A percentile compares a stretch with the other conserved stretches of the same genome.
phyloP scores from a whole-genome alignment of 768 basidiomycete genomes.

The Panellus pusillus region DNA sequence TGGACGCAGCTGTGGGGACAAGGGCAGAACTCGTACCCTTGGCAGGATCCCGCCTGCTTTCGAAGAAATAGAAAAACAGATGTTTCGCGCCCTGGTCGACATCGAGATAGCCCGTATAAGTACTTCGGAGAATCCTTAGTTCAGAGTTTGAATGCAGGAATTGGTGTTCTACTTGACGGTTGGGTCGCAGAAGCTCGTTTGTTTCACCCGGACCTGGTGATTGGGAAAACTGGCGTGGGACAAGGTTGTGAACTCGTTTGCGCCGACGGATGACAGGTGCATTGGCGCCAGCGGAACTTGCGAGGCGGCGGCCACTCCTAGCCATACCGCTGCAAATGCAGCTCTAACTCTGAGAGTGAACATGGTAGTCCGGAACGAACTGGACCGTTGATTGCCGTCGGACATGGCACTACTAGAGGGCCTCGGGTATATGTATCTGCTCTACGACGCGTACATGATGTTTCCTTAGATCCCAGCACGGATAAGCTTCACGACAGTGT shows the following conservation, averaged over 20 bases:
- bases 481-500: conserved; percentile 12
- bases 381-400: too few relatives aligned
- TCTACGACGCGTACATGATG: neutral
- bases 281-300: conserved; percentile 10
- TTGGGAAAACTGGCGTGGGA: conserved; percentile 52
- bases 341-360: conserved; percentile 1
- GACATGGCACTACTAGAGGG: too few relatives aligned
- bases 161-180: conserved; percentile 52
- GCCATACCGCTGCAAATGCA: neutral
- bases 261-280: conserved; percentile 30
- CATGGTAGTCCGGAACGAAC: neutral
- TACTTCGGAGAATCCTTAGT: conserved; percentile 23
- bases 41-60: conserved; percentile 58
- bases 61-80: conserved; percentile 76
- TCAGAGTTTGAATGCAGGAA: neutral
- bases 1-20: conserved; percentile 27
- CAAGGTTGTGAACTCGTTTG: conserved; percentile 37
- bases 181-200: conserved; percentile 60
- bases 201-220: conserved; percentile 59
- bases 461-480: conserved; percentile 1
- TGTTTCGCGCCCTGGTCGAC: conserved; percentile 57
- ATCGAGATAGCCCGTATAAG: conserved; percentile 42
- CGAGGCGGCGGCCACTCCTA: neutral
- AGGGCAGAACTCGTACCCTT: conserved; percentile 36
- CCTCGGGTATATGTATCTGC: neutral